Percentiles rank a stretch among this genome's conserved stretches.
phyloP scores from a whole-genome alignment of 805 yeast species.

The Saccharomycopsis sp. region DNA sequence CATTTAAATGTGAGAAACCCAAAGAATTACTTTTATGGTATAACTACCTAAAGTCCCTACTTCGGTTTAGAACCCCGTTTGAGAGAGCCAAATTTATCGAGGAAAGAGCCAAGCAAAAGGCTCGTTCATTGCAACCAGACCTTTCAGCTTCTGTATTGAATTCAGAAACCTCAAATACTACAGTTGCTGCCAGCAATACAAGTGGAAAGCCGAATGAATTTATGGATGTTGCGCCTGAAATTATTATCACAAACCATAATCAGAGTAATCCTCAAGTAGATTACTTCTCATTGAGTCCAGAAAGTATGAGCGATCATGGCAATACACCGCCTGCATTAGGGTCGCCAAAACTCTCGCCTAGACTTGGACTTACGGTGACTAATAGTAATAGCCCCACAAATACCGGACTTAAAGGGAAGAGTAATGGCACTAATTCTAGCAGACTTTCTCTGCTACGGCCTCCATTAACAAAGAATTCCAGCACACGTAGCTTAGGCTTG shows the following conservation, averaged over 20 bases:
- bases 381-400: background rate
- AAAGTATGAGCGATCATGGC: background rate
- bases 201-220: background rate
- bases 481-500: background rate
- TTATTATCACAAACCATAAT: background rate
- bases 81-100: constrained; percentile 17
- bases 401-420: background rate
- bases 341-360: background rate
- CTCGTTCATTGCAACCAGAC: background rate
- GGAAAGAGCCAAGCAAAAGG: constrained; percentile 1
- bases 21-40: constrained; percentile 16
- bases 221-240: background rate
- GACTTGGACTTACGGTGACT: background rate
- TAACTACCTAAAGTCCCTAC: constrained; percentile 11
- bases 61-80: constrained; percentile 9
- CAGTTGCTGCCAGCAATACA: no score
- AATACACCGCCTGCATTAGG: background rate
- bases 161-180: background rate
- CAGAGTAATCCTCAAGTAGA: background rate
- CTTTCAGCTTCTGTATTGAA: background rate
- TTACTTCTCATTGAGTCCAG: background rate
- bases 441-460: background rate
- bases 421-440: background rate
- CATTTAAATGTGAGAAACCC: constrained; percentile 14
- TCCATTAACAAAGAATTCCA: background rate